Evolutionary conservation across 345 rosid species (phyloP).

Genomic region (Citrus maxima): DNA sequence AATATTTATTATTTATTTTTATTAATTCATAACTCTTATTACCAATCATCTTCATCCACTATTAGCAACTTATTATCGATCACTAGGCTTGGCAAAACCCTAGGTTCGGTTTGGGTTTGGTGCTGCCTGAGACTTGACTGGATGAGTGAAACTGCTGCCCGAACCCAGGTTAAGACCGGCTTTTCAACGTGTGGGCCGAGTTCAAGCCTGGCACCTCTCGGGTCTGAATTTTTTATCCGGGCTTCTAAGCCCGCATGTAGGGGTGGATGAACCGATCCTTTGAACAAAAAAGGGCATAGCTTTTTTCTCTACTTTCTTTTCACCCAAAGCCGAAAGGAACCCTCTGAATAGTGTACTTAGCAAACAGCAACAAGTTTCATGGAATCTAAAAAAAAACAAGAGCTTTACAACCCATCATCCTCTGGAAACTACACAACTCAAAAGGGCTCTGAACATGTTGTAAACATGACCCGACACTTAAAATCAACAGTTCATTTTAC

Average conservation of each 20-base stretch:
- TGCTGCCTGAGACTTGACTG: accelerated
- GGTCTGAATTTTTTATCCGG: too few species aligned
- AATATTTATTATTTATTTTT: too few species aligned
- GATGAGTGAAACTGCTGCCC: too few species aligned
- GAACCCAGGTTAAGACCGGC: accelerated
- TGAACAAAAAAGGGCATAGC: constrained; percentile 1
- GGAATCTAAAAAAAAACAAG: constrained; percentile 18
- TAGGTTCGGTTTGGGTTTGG: accelerated
- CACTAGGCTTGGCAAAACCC: too few species aligned
- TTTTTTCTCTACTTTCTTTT: constrained; percentile 21
- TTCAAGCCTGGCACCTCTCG: too few species aligned
- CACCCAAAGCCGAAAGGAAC: constrained; percentile 19
- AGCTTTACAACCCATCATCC: constrained; percentile 22
- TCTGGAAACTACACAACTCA: neutral
- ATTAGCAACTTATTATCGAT: too few species aligned
- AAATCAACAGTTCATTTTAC: neutral
- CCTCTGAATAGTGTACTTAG: constrained; percentile 15
- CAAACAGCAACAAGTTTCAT: neutral
- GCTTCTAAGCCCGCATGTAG: too few species aligned
- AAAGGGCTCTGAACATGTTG: neutral
- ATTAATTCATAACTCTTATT: too few species aligned
- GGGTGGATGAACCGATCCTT: neutral
- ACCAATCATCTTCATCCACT: too few species aligned
- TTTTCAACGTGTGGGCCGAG: too few species aligned
- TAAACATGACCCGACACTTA: neutral